Percentiles rank a stretch among this genome's conserved stretches.
Conservation (phyloP, 2,329 filamentous ascomycete species). For the Herpotrichia juniperi region DNA sequence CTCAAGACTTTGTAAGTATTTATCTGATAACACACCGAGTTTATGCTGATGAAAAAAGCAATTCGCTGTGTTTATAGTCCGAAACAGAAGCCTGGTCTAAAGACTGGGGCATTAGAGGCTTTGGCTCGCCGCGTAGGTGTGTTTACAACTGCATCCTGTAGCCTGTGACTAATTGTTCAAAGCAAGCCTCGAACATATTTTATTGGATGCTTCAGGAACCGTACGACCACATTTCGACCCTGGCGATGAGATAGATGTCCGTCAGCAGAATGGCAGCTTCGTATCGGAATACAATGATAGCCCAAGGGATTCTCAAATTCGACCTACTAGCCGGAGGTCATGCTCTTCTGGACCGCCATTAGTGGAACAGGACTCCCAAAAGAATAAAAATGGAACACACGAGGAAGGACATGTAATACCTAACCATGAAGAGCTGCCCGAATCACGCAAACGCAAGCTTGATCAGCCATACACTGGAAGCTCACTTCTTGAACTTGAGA, state of each 20-base stretch:
- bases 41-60: conserved; percentile 15
- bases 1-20: conserved; percentile 36
- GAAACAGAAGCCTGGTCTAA: conserved; percentile 42
- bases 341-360: background rate
- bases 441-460: conserved; percentile 33
- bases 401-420: background rate
- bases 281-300: background rate
- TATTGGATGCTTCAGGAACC: conserved; percentile 34
- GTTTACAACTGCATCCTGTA: conserved; percentile 2
- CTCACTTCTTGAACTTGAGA: conserved; percentile 25
- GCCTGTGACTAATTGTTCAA: conserved; percentile 15
- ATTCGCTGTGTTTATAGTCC: conserved; percentile 37
- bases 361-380: background rate
- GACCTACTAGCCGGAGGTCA: background rate
- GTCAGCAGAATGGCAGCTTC: background rate
- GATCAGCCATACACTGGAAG: conserved; percentile 18
- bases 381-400: background rate
- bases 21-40: background rate
- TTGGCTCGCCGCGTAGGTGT: conserved; percentile 41
- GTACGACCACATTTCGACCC: conserved; percentile 27
- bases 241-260: conserved; percentile 3
- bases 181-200: conserved; percentile 39
- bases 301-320: background rate
- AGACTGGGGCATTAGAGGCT: conserved; percentile 40
- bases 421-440: background rate